These are phyloP conservation scores for Ciborinia camelliae DNA, from an alignment of 2,329 filamentous ascomycete genomes.

Conservation along the genomic window DNA sequence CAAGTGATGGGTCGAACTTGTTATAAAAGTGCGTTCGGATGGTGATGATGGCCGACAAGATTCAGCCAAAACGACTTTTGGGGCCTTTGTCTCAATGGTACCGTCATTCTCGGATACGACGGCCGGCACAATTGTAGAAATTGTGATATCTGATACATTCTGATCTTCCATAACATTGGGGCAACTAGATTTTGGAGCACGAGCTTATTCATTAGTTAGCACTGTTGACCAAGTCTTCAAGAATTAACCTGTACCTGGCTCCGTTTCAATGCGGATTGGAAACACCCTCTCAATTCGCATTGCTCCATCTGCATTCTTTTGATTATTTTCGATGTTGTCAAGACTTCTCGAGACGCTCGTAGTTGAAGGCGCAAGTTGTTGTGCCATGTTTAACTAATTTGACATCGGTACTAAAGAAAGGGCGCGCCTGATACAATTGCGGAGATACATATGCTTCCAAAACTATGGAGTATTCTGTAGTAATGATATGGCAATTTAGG, in stretches of 20 bases:
- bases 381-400: neutral
- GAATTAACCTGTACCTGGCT: neutral
- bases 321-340: neutral
- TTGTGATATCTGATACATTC: neutral
- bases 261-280: conserved; percentile 18
- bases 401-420: neutral
- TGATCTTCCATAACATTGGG: neutral
- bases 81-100: neutral
- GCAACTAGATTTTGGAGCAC: too few relatives aligned
- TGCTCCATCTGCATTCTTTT: neutral
- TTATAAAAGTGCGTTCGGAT: neutral
- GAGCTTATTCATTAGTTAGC: neutral
- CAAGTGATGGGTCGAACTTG: conserved; percentile 8
- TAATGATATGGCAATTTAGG: neutral
- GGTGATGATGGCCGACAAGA: neutral
- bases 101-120: neutral
- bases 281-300: conserved; percentile 17
- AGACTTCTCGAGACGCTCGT: neutral
- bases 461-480: neutral
- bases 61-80: neutral
- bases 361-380: neutral
- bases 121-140: neutral
- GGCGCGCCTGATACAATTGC: neutral
- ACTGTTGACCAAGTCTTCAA: too few relatives aligned
- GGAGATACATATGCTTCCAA: neutral